Evolutionary conservation across 108 stramenopile genomes (phyloP).

Genomic region (Cyclotella distinguenda): DNA sequence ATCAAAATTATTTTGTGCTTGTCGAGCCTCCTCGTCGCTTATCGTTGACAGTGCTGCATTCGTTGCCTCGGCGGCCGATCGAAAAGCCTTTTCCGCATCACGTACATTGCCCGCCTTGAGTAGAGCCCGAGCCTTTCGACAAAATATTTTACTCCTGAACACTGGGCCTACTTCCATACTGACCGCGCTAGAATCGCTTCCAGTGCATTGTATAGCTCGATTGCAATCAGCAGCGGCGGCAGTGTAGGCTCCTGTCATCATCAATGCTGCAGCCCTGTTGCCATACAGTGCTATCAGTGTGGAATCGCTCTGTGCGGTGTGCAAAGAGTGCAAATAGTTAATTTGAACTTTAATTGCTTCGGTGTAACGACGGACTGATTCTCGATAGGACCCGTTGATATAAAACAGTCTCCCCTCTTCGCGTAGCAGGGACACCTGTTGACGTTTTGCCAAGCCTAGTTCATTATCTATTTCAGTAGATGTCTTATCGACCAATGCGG

Average conservation of each 20-base stretch:
- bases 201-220: constrained; percentile 48
- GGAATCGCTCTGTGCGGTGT: constrained; percentile 32
- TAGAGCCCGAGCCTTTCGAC: constrained; percentile 62
- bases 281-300: constrained; percentile 62
- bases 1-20: constrained; percentile 46
- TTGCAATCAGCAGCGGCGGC: constrained; percentile 65
- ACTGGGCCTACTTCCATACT: constrained; percentile 49
- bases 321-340: constrained; percentile 8
- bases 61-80: constrained; percentile 34
- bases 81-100: constrained; percentile 57
- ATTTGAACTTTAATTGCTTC: constrained; percentile 54
- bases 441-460: constrained; percentile 14
- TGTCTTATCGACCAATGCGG: not conserved
- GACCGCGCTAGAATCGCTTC: constrained; percentile 29
- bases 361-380: constrained; percentile 56
- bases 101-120: constrained; percentile 64
- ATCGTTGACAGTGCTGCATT: constrained; percentile 2
- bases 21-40: constrained; percentile 20
- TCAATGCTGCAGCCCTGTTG: constrained; percentile 76
- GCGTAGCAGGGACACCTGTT: constrained; percentile 49
- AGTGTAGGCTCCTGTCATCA: constrained; percentile 75
- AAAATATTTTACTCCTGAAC: constrained; percentile 55
- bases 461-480: constrained; percentile 2
- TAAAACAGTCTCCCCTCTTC: constrained; percentile 62
- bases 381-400: constrained; percentile 51